Evolutionary conservation across 2,329 filamentous ascomycete species (phyloP).

Genomic region (Zasmidium angulare): DNA sequence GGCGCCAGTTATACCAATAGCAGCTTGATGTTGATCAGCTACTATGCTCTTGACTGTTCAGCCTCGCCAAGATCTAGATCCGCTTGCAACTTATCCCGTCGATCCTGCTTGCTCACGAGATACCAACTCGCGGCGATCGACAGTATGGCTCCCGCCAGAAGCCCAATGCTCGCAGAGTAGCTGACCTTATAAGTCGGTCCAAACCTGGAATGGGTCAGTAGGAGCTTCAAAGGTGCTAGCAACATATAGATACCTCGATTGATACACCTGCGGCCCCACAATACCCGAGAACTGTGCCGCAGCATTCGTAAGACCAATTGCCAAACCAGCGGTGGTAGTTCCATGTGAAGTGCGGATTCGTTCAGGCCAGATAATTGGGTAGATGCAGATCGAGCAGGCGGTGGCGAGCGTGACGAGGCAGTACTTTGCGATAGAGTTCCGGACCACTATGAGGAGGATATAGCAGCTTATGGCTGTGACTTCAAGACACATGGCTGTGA

Average conservation of each 20-base stretch:
- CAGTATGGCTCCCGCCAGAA: too few relatives aligned
- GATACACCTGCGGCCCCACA: slow-evolving; percentile 44
- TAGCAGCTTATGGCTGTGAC: slow-evolving; percentile 40
- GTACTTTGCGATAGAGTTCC: slow-evolving; percentile 38
- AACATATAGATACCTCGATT: slow-evolving; percentile 41
- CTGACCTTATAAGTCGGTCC: too few relatives aligned
- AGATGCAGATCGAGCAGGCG: slow-evolving; percentile 41
- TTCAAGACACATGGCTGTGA: slow-evolving; percentile 31
- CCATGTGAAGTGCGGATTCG: slow-evolving; percentile 41
- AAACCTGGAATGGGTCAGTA: too few relatives aligned
- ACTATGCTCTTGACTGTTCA: too few relatives aligned
- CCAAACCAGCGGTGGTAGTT: slow-evolving; percentile 41
- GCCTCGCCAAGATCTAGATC: too few relatives aligned
- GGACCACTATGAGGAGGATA: slow-evolving; percentile 41
- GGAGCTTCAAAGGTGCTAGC: too few relatives aligned
- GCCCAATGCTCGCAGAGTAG: too few relatives aligned
- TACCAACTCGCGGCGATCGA: too few relatives aligned
- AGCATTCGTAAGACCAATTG: slow-evolving; percentile 41
- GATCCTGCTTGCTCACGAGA: too few relatives aligned
- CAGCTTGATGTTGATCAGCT: too few relatives aligned
- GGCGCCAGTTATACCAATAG: too few relatives aligned
- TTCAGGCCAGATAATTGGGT: slow-evolving; percentile 44
- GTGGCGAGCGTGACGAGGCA: slow-evolving; percentile 44
- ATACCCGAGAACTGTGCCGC: slow-evolving; percentile 40
- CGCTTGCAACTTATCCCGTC: too few relatives aligned